Evolutionary conservation across 768 basidiomycete species (phyloP).

Genomic region (Astraeus odoratus): DNA sequence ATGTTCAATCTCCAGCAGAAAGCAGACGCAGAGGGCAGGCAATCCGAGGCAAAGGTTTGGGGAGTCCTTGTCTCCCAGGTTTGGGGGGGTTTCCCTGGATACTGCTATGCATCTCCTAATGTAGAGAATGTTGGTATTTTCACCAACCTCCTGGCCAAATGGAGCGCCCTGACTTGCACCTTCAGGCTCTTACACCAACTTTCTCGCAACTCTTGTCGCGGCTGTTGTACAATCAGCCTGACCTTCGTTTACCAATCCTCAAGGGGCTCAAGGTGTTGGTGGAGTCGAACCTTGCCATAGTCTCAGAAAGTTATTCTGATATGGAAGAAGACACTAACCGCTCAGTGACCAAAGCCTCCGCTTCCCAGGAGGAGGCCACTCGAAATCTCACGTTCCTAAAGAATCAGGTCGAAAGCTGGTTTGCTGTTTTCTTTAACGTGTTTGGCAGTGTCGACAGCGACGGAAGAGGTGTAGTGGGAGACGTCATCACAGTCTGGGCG

Average conservation of each 20-base stretch:
- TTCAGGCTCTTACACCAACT: constrained; percentile 61
- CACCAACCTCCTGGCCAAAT: background rate
- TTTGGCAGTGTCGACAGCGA: constrained; percentile 82
- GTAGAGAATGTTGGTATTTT: constrained; percentile 50
- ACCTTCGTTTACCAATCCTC: constrained; percentile 76
- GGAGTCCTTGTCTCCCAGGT: constrained; percentile 88
- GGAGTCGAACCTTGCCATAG: constrained; percentile 63
- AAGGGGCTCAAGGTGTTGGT: constrained; percentile 76
- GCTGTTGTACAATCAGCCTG: constrained; percentile 83
- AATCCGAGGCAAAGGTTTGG: constrained; percentile 92
- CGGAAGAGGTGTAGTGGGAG: constrained; percentile 68
- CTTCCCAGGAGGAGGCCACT: constrained; percentile 54
- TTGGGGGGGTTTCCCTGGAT: constrained; percentile 88
- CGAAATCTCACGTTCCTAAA: constrained; percentile 67
- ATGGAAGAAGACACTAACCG: constrained; percentile 22
- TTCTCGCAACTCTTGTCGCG: constrained; percentile 92
- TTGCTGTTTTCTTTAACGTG: constrained; percentile 95
- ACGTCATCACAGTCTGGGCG: constrained; percentile 84
- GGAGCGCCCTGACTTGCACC: constrained; percentile 6
- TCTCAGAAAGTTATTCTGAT: constrained; percentile 30
- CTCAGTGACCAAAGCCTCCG: constrained; percentile 18
- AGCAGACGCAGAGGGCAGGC: constrained; percentile 64
- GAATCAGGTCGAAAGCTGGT: constrained; percentile 83
- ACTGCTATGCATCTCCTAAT: constrained; percentile 79
- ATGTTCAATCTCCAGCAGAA: constrained; percentile 86